These are phyloP conservation scores for Panicum hallii DNA, from an alignment of 202 grass and related monocot species.

Conservation along the genomic window DNA sequence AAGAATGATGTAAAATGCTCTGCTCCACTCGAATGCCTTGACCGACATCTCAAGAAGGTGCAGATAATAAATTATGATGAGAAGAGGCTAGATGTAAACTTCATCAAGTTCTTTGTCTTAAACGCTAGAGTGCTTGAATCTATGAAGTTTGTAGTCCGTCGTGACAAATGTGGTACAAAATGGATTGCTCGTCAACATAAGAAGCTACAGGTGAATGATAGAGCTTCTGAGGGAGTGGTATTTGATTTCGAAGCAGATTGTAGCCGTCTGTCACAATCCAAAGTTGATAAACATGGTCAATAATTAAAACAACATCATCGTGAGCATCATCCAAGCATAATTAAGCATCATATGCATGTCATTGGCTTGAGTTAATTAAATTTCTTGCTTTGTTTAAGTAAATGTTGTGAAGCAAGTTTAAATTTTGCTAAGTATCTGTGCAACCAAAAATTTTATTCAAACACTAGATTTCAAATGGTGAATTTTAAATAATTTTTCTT, in stretches of 20 bases:
- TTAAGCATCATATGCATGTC: no score
- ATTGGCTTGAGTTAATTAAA: no score
- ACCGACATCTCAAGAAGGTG: conserved; percentile 17
- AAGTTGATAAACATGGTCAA: no score
- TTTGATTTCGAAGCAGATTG: conserved; percentile 11
- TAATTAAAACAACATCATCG: no score
- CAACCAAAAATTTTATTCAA: no score
- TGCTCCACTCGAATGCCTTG: conserved; percentile 26
- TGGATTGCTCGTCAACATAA: conserved; percentile 6
- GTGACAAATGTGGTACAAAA: not conserved
- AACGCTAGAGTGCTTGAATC: conserved; percentile 15
- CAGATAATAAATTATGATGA: conserved; percentile 29
- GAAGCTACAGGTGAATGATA: not conserved
- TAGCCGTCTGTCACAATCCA: no score
- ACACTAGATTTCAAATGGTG: no score
- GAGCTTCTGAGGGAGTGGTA: not conserved
- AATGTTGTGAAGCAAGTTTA: no score
- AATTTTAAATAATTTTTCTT: no score
- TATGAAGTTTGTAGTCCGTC: conserved; percentile 9
- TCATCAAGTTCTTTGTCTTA: conserved; percentile 15
- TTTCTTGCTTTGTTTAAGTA: no score
- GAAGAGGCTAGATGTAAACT: not conserved
- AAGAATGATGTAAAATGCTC: not conserved
- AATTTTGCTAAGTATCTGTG: no score
- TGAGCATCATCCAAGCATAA: no score